Conservation (phyloP, 768 basidiomycete genomes). For the Boletus coccyginus region DNA sequence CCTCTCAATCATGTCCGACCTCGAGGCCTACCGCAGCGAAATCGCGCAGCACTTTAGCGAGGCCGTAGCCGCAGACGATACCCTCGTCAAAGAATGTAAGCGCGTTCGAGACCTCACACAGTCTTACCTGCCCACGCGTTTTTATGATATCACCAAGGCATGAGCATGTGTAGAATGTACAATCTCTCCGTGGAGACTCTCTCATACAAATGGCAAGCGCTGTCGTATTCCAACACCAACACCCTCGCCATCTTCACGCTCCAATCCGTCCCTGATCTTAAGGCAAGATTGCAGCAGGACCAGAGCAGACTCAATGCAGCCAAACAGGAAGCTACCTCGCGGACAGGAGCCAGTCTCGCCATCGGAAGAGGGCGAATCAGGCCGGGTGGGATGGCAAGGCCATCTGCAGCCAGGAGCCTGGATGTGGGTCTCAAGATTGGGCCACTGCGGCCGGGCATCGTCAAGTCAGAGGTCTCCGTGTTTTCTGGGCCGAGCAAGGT, state of each 20-base stretch:
- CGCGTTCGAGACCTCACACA: constrained; percentile 1
- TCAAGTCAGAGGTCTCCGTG: constrained; percentile 19
- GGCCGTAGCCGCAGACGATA: constrained; percentile 37
- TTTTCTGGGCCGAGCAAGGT: constrained; percentile 30
- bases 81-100: constrained; percentile 53
- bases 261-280: constrained; percentile 43
- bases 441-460: neutral
- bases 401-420: constrained; percentile 1
- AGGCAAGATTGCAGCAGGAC: constrained; percentile 44
- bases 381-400: neutral
- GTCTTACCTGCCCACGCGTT: constrained; percentile 13
- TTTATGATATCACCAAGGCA: constrained; percentile 40
- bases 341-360: constrained; percentile 9
- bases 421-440: constrained; percentile 15
- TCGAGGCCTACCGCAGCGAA: constrained; percentile 17
- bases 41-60: constrained; percentile 27
- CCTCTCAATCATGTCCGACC: constrained; percentile 19
- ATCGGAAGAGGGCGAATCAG: constrained; percentile 15
- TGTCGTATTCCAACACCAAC: constrained; percentile 26
- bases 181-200: constrained; percentile 51
- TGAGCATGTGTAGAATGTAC: constrained; percentile 62
- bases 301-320: constrained; percentile 20
- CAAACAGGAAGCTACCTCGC: constrained; percentile 34
- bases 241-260: constrained; percentile 48
- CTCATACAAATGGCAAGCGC: constrained; percentile 70